A percentile compares a stretch with the other conserved stretches of the same genome.
phyloP scores from a whole-genome alignment of 2,329 filamentous ascomycete genomes.

The Seiridium unicorne region DNA sequence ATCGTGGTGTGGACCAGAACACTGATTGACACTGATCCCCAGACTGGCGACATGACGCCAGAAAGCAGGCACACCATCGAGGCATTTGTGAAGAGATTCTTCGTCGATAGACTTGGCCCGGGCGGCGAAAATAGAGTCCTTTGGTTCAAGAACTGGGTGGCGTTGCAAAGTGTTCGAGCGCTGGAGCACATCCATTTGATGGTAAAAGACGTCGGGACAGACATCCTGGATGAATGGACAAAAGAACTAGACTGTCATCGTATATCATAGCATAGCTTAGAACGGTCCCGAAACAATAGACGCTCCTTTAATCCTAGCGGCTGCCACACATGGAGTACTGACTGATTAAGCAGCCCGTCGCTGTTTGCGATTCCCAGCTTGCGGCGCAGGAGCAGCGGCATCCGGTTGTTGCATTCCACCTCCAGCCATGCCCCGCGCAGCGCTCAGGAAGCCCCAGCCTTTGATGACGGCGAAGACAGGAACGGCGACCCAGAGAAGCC shows the following conservation, averaged over 20 bases:
- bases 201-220: constrained; percentile 53
- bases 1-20: constrained; percentile 93
- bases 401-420: constrained; percentile 38
- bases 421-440: constrained; percentile 50
- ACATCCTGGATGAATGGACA: constrained; percentile 54
- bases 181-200: constrained; percentile 88
- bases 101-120: constrained; percentile 56
- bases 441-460: constrained; percentile 51
- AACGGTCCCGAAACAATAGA: not conserved
- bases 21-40: constrained; percentile 67
- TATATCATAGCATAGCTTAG: constrained; percentile 25
- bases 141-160: constrained; percentile 96
- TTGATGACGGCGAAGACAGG: constrained; percentile 57
- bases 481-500: constrained; percentile 54
- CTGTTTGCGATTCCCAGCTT: constrained; percentile 52
- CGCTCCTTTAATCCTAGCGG: not conserved
- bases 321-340: not conserved
- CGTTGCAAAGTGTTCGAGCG: constrained; percentile 81
- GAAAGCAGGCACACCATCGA: constrained; percentile 64
- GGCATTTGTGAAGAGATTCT: constrained; percentile 68
- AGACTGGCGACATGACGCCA: constrained; percentile 69
- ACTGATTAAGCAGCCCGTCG: constrained; percentile 48
- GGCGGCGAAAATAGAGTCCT: constrained; percentile 54
- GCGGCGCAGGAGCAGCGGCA: constrained; percentile 28
- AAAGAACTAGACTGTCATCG: constrained; percentile 39